A percentile compares a stretch with the other conserved stretches of the same genome.
These are phyloP conservation scores for Stropharia rugosoannulata DNA, from an alignment of 768 basidiomycete species.

Conservation along the genomic window DNA sequence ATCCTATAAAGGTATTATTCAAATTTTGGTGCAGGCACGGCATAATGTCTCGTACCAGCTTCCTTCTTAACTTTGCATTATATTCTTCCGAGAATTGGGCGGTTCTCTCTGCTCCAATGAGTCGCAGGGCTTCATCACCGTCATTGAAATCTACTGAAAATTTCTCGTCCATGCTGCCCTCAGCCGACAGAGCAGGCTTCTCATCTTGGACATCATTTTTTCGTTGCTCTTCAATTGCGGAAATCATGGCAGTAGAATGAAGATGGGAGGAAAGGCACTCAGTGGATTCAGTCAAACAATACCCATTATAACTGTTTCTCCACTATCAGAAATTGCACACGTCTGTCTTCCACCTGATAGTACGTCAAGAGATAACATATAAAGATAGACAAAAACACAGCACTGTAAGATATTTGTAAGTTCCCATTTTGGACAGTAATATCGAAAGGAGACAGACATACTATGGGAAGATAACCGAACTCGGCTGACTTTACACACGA, in stretches of 20 bases:
- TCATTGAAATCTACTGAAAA: conserved; percentile 38
- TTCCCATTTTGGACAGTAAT: background rate
- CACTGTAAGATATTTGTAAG: conserved; percentile 2
- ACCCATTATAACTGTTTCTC: conserved; percentile 3
- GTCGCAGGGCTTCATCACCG: conserved; percentile 60
- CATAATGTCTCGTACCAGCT: conserved; percentile 41
- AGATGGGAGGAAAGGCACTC: conserved; percentile 6
- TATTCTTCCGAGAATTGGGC: conserved; percentile 60
- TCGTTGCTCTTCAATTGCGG: conserved; percentile 17
- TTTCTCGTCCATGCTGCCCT: conserved; percentile 30
- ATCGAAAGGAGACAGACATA: conserved; percentile 16
- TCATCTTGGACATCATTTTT: conserved; percentile 9
- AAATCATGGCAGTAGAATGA: conserved; percentile 9
- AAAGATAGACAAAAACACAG: conserved; percentile 11
- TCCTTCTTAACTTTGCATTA: conserved; percentile 53
- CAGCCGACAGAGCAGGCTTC: conserved; percentile 13
- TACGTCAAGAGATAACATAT: conserved; percentile 9
- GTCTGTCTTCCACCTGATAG: conserved; percentile 1
- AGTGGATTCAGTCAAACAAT: background rate
- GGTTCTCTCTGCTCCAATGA: conserved; percentile 54
- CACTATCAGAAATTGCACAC: conserved; percentile 7
- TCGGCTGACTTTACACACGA: conserved; percentile 8
- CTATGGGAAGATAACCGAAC: conserved; percentile 15
- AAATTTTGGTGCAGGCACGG: background rate
- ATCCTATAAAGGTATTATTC: conserved; percentile 15